phyloP scores from a whole-genome alignment of 2,329 filamentous ascomycete species.

The Oidium heveae region DNA sequence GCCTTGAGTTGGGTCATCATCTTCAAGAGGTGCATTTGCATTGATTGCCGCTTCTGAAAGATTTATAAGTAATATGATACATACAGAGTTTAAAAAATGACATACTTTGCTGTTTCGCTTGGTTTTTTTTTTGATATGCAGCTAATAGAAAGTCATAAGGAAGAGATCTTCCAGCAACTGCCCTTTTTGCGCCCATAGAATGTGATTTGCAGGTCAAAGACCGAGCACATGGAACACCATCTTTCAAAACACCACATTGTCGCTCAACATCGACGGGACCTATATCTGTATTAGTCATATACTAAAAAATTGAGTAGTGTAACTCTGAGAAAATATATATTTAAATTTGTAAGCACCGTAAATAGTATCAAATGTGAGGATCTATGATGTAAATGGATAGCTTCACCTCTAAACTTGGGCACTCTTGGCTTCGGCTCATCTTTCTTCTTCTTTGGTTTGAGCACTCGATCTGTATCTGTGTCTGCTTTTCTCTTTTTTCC shows the following conservation, averaged over 20 bases:
- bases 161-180: slow-evolving; percentile 61
- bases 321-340: not conserved
- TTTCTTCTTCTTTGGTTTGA: slow-evolving; percentile 85
- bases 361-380: too few relatives aligned
- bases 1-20: slow-evolving; percentile 53
- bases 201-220: slow-evolving; percentile 88
- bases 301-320: not conserved
- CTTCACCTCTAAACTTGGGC: slow-evolving; percentile 68
- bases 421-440: slow-evolving; percentile 68
- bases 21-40: slow-evolving; percentile 71
- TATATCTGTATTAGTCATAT: slow-evolving; percentile 9
- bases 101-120: slow-evolving; percentile 89
- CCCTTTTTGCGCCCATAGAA: slow-evolving; percentile 80
- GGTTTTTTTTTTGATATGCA: slow-evolving; percentile 90
- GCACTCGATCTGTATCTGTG: slow-evolving; percentile 51
- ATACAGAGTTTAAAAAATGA: slow-evolving; percentile 8
- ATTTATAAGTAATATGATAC: slow-evolving; percentile 5
- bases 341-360: too few relatives aligned
- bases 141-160: slow-evolving; percentile 83
- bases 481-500: slow-evolving; percentile 62
- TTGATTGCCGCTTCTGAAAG: slow-evolving; percentile 71
- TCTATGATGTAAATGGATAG: too few relatives aligned
- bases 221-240: slow-evolving; percentile 66
- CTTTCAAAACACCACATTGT: slow-evolving; percentile 74
- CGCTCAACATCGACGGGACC: slow-evolving; percentile 81